Evolutionary conservation across 2,329 filamentous ascomycete genomes (phyloP).

Genomic region (Rugonectria rugulosa): DNA sequence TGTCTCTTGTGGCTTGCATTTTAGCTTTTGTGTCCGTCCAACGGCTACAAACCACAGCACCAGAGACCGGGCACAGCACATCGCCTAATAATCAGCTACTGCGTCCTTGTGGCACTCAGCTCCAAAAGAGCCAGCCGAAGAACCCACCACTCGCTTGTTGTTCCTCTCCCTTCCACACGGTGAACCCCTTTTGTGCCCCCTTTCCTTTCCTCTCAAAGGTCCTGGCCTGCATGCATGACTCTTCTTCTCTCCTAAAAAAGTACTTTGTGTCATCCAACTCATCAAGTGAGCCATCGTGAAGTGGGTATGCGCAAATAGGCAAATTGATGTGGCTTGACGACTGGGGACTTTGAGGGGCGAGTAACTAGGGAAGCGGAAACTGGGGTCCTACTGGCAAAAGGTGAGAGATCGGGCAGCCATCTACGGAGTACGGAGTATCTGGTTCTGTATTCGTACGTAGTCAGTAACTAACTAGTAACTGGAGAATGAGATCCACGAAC

Average conservation of each 20-base stretch:
- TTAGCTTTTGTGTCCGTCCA: not conserved
- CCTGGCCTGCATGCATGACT: slow-evolving; percentile 7
- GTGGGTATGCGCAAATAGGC: slow-evolving; percentile 23
- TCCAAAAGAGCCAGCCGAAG: slow-evolving; percentile 8
- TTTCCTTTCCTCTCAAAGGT: slow-evolving; percentile 1
- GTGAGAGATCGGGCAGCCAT: slow-evolving; percentile 16
- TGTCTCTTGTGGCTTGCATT: not conserved
- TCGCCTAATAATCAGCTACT: too few species aligned
- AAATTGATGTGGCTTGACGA: slow-evolving; percentile 39
- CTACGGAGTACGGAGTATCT: not conserved
- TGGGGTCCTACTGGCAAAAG: not conserved
- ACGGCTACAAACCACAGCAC: slow-evolving; percentile 3
- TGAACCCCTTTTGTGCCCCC: slow-evolving; percentile 1
- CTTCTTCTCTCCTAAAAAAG: too few species aligned
- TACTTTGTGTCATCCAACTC: slow-evolving; percentile 2
- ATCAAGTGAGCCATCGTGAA: slow-evolving; percentile 12
- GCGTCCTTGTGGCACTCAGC: slow-evolving; percentile 5
- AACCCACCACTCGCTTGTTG: slow-evolving; percentile 4
- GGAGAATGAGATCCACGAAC: slow-evolving; percentile 10
- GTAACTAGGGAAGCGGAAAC: slow-evolving; percentile 26
- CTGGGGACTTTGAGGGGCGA: slow-evolving; percentile 29
- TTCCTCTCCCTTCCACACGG: not conserved
- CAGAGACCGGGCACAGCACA: slow-evolving; percentile 1
- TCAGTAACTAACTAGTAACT: too few species aligned
- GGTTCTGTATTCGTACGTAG: not conserved